Evolutionary conservation across 2,329 filamentous ascomycete genomes (phyloP).

Genomic region (Colletotrichum filicis): DNA sequence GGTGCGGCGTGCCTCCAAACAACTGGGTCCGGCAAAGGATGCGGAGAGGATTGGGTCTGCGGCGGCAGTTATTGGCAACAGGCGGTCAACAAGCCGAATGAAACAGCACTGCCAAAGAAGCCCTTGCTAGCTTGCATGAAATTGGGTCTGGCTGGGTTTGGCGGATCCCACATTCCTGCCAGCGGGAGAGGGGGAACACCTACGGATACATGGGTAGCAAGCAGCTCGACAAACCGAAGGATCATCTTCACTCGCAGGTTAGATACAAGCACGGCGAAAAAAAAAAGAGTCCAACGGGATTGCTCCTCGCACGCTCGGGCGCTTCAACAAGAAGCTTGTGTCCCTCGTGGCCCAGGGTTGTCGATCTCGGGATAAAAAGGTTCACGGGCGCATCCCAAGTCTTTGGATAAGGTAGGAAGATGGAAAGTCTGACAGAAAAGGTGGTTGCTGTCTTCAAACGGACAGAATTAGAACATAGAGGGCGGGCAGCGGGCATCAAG

Average conservation of each 20-base stretch:
- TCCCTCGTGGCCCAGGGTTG: slow-evolving; percentile 12
- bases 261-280: slow-evolving; percentile 17
- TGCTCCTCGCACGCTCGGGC: slow-evolving; percentile 2
- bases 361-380: slow-evolving; percentile 12
- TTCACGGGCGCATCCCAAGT: slow-evolving; percentile 14
- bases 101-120: slow-evolving; percentile 10
- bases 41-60: slow-evolving; percentile 6
- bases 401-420: slow-evolving; percentile 16
- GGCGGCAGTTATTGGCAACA: slow-evolving; percentile 15
- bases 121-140: slow-evolving; percentile 18
- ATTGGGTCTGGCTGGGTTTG: slow-evolving; percentile 4
- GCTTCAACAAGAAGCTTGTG: slow-evolving; percentile 18
- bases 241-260: slow-evolving; percentile 8
- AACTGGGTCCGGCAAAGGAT: not conserved
- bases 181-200: slow-evolving; percentile 1
- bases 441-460: slow-evolving; percentile 28
- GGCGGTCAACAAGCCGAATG: slow-evolving; percentile 26
- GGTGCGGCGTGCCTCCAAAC: not conserved
- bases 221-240: not conserved
- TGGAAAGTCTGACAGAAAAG: slow-evolving; percentile 10
- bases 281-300: slow-evolving; percentile 8
- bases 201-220: slow-evolving; percentile 7
- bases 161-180: slow-evolving; percentile 11
- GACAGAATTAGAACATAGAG: slow-evolving; percentile 25
- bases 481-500: not conserved